Base-by-base conservation (phyloP, 2,329 filamentous ascomycete species). In the Chrysosphaeria jannelii region DNA sequence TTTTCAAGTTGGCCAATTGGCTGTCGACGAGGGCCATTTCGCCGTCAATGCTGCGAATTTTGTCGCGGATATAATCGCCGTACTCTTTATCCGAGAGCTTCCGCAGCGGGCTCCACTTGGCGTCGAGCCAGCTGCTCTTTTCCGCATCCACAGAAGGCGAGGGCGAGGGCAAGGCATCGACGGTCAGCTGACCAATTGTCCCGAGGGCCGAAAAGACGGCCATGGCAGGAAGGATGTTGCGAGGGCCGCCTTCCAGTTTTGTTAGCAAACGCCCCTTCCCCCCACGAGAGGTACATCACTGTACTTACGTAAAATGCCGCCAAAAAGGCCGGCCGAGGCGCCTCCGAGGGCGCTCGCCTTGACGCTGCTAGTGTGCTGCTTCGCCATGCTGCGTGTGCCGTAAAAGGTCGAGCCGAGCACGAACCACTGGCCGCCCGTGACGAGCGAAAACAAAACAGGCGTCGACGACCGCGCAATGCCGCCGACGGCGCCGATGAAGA, bases 1-100 rank as follows among this genome's bases (percentile, higher is more conserved):
- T 10, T n/a, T 9, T 23, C 20, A 10, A 23, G 20, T 13, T 38
- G 3, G 41, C 57, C 31, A 85, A 70, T 36, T 57, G 64, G 23
- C 85, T 74, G 35, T 85, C 70, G n/a, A 81, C 46, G 10, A 85
- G 39, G 2, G 72, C 60, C 35, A 85, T 71, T 33, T 81, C 69
- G 3, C 63, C 70, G 32, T 85, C 64, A 4, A 81, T 44, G 27
- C 51, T 53, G 16, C 81, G 44, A 10, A 79, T 40, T 42, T 65
- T 75, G 37, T 79, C 69, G 30, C 57, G 48, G 25, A 85, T 45
- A 37, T 75, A 63, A 4, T 50, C 44, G 29, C 58, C 57, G 35
- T 85, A 85, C 28, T 81, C 62, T 21, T 65, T 51, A 34, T 85
- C 66, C 0, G 60, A 60, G 11, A 88, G 43, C 2, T 51, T 50